Evolutionary conservation across 2,329 filamentous ascomycete species (phyloP).

Genomic region (Beauveria varroae): DNA sequence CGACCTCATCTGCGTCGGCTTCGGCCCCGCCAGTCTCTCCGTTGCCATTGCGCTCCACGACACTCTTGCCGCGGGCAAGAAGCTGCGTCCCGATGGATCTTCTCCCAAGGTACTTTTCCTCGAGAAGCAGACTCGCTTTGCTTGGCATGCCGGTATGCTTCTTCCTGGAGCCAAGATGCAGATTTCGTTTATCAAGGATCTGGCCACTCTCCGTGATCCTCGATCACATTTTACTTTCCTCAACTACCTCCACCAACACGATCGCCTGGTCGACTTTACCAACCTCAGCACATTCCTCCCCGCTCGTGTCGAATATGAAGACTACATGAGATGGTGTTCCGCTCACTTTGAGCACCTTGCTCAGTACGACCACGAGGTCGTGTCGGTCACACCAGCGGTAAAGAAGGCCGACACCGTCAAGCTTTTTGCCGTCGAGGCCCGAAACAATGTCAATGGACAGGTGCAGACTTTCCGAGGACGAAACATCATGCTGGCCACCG

Average conservation of each 20-base stretch:
- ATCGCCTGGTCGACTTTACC: conserved; percentile 80
- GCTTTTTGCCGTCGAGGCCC: conserved; percentile 60
- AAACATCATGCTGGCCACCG: conserved; percentile 56
- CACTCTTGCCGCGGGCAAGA: conserved; percentile 46
- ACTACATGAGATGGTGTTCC: conserved; percentile 92
- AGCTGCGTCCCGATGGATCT: conserved; percentile 32
- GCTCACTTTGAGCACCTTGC: conserved; percentile 67
- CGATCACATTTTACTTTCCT: conserved; percentile 89
- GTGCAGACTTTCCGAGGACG: conserved; percentile 47
- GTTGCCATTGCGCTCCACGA: conserved; percentile 88
- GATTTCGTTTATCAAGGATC: conserved; percentile 94
- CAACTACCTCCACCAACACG: conserved; percentile 81
- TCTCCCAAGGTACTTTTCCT: conserved; percentile 74
- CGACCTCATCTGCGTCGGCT: conserved; percentile 85
- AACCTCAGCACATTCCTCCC: conserved; percentile 87
- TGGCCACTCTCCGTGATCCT: conserved; percentile 82
- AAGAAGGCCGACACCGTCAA: conserved; percentile 43
- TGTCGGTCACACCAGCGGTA: conserved; percentile 58
- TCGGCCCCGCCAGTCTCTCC: conserved; percentile 83
- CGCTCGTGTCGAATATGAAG: conserved; percentile 81
- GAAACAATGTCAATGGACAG: conserved; percentile 50
- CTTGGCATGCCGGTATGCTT: conserved; percentile 95
- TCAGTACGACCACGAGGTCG: conserved; percentile 69
- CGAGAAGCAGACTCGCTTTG: conserved; percentile 75
- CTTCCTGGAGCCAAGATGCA: conserved; percentile 93